These are phyloP conservation scores for Solanum chilense DNA, from an alignment of 257 asterid genomes.

Conservation along the genomic window DNA sequence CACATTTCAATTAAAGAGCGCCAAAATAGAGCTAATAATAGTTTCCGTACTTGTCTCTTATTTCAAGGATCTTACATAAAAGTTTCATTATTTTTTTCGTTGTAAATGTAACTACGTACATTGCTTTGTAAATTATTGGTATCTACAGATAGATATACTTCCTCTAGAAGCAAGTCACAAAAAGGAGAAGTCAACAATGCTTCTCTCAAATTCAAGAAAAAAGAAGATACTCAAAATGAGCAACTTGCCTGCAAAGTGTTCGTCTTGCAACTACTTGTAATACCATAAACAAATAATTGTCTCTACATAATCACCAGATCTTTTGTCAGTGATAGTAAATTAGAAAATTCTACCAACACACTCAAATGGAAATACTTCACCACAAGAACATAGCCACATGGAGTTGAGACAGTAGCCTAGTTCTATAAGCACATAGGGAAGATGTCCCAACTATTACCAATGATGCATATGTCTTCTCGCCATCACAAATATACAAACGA, in stretches of 20 bases:
- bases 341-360: neutral
- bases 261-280: constrained; percentile 93
- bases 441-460: neutral
- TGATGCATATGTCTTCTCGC: no score
- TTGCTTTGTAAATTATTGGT: no score
- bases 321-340: constrained; percentile 1
- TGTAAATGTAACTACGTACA: no score
- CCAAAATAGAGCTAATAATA: no score
- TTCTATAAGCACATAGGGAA: neutral
- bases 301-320: constrained; percentile 40
- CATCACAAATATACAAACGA: no score
- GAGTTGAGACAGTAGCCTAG: neutral
- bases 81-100: no score
- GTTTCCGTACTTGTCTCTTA: no score
- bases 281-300: constrained; percentile 98
- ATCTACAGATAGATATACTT: no score
- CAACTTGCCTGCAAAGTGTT: constrained; percentile 89
- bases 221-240: neutral
- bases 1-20: no score
- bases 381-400: neutral
- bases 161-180: no score
- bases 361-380: neutral
- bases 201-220: neutral
- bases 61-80: no score
- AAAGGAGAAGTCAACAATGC: neutral